Evolutionary conservation across 139 green algal genomes (phyloP), one percentile per base, ranked within the genome.

Genomic region (Chlorella sp.): DNA sequence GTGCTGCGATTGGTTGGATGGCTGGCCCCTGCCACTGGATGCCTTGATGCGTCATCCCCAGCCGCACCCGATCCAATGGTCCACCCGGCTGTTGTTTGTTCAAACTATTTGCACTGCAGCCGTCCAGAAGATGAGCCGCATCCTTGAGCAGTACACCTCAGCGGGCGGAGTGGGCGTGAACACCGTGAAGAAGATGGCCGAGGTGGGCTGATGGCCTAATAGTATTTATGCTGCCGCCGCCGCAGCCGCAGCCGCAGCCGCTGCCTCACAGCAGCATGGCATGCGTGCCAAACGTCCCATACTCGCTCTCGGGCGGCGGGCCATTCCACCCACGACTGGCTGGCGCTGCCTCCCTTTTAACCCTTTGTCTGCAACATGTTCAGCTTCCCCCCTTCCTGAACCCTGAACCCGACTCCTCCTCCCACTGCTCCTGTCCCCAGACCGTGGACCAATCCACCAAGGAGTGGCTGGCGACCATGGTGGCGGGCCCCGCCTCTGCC

Each of bases 51-150:
- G n/a, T n/a, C n/a, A 14, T 24, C 9, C 56, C 56, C 56, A 65
- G 56, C 56, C 56, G 56, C 9, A 20, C 30, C 22, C 56, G 30
- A 24, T 65, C 26, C 56, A 30, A 5, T 9, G 26, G 56, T n/a
- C 56, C 56, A 6, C 56, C 9, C 13, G 3, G 3, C 3, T 65
- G 56, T 24, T 24, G 22, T 65, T 65, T 36, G 60, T 5, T 5
- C 60, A 68, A 13, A 6, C 13, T 38, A 7, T 22, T 36, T 70
- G 76, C 56, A 9, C 76, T 58, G 87, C 85, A 40, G 86, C 86
- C 26, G 87, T 94, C 8, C 82, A 76, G 28, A 94, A 94, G 86
- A 92, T 94, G 90, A 85, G 70, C 26, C 85, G 85, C 62, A 85
- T 94, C 56, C 73, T 94, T 51, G 83, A 80, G 40, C 88, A 93